These are phyloP conservation scores for Tetrahymena borealis DNA, from an alignment of 73 alveolate genomes.

Conservation along the genomic window DNA sequence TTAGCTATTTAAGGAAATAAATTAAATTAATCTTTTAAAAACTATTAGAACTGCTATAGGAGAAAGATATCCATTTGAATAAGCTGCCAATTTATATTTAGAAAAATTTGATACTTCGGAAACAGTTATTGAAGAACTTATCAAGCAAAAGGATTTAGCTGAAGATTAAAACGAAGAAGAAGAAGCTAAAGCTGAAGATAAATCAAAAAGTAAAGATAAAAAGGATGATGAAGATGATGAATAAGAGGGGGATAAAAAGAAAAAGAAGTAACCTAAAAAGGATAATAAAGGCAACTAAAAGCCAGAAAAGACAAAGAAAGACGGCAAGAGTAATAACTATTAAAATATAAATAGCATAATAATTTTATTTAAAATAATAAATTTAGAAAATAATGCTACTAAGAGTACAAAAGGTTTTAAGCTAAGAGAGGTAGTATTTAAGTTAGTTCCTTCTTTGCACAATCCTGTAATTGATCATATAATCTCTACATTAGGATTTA, in stretches of 20 bases:
- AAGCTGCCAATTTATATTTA: conserved; percentile 60
- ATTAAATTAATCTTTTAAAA: too few species aligned
- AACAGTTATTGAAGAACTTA: conserved; percentile 42
- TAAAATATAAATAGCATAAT: neutral
- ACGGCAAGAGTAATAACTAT: conserved; percentile 15
- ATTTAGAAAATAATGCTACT: neutral
- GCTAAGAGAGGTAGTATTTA: conserved; percentile 49
- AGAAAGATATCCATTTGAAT: conserved; percentile 73
- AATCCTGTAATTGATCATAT: conserved; percentile 63
- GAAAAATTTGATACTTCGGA: conserved; percentile 49
- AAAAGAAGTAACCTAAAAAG: neutral
- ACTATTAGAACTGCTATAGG: conserved; percentile 51
- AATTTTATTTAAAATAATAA: neutral
- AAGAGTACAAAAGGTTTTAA: neutral
- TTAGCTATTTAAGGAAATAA: too few species aligned
- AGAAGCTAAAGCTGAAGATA: neutral
- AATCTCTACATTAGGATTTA: conserved; percentile 40
- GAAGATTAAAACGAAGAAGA: conserved; percentile 24
- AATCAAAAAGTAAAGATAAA: neutral
- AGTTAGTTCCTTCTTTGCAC: conserved; percentile 70
- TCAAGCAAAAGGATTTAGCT: conserved; percentile 32
- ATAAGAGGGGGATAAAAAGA: neutral
- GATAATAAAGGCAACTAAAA: neutral
- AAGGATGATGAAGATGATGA: conserved; percentile 11
- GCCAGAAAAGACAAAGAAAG: conserved; percentile 2